Evolutionary conservation across 2,329 filamentous ascomycete genomes (phyloP), one percentile per base, ranked within the genome.

Genomic region (Canariomyces notabilis): DNA sequence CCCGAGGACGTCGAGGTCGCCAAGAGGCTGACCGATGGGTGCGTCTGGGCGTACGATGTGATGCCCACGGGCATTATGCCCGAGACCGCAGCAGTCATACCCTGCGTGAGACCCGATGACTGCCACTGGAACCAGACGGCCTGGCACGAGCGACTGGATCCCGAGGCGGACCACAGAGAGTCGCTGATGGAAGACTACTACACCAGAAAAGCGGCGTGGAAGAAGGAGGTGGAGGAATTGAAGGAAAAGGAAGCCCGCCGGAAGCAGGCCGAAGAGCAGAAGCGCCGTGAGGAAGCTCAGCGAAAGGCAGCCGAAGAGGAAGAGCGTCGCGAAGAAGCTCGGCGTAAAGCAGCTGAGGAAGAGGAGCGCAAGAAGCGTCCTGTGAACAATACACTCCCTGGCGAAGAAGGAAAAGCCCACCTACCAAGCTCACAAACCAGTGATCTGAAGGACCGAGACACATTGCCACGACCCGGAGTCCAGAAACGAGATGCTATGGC

Each of bases 21-120:
- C 18, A 74, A 74, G 60, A 77, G 75, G 58, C 74, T 86, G n/a
- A 74, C 82, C 0, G 79, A 84, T 46, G 82, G 82, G 9, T 86
- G 83, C 53, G 80, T 82, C 4, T 86, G 82, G 83, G 80, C 81
- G 8, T 86, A 87, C 59, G 73, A 77, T 52, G 67, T 69, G 20
- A 83, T 76, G 26, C 64, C 71, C 0, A 73, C 72, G 1, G 82
- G 82, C 14, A 73, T 87, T 48, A 85, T 86, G 82, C 78, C 82
- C 2, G 83, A 87, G 60, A 62, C 57, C 2, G 70, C 73, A 3
- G 60, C 55, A 5, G 61, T 77, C 4, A 53, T 74, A 19, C 71
- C 76, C 2, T 86, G 82, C 55, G 64, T 64, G 1, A 58, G 63
- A 26, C 21, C 54, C 57, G 12, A 67, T 68, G 31, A 67, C 63